Percentiles rank a stretch among this genome's conserved stretches.
Conservation (phyloP, 345 rosid species). For the Theobroma cacao region DNA sequence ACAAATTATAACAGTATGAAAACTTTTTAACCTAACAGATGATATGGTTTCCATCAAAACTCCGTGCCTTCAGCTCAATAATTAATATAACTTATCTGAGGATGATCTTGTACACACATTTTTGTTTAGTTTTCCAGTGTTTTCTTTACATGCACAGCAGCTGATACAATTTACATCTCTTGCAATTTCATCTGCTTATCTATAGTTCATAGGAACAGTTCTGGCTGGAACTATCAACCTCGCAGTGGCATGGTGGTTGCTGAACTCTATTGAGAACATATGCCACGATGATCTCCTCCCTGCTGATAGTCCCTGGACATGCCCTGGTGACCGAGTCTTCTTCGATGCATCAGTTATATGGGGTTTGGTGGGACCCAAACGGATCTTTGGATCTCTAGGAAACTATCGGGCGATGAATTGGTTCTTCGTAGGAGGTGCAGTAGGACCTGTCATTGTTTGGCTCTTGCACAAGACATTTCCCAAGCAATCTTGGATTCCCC, state of each 20-base stretch:
- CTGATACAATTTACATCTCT: slow-evolving; percentile 4
- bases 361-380: slow-evolving; percentile 83
- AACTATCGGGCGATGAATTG: slow-evolving; percentile 75
- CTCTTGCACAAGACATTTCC: slow-evolving; percentile 73
- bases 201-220: slow-evolving; percentile 75
- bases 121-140: neutral
- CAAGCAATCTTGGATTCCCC: slow-evolving; percentile 72
- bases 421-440: slow-evolving; percentile 82
- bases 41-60: neutral
- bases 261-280: slow-evolving; percentile 63
- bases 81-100: neutral
- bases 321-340: slow-evolving; percentile 82
- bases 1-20: neutral
- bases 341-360: slow-evolving; percentile 91
- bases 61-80: neutral
- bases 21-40: neutral
- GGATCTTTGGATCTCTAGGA: slow-evolving; percentile 72
- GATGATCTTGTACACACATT: neutral
- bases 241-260: slow-evolving; percentile 83
- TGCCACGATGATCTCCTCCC: slow-evolving; percentile 81
- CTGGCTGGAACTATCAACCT: slow-evolving; percentile 82
- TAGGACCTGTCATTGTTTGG: slow-evolving; percentile 78
- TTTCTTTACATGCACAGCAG: neutral
- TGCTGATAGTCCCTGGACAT: slow-evolving; percentile 78
- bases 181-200: neutral